Percentiles rank a stretch among this genome's conserved stretches.
These are phyloP conservation scores for Calonectria naviculata DNA, from an alignment of 2,329 filamentous ascomycete genomes.

Conservation along the genomic window DNA sequence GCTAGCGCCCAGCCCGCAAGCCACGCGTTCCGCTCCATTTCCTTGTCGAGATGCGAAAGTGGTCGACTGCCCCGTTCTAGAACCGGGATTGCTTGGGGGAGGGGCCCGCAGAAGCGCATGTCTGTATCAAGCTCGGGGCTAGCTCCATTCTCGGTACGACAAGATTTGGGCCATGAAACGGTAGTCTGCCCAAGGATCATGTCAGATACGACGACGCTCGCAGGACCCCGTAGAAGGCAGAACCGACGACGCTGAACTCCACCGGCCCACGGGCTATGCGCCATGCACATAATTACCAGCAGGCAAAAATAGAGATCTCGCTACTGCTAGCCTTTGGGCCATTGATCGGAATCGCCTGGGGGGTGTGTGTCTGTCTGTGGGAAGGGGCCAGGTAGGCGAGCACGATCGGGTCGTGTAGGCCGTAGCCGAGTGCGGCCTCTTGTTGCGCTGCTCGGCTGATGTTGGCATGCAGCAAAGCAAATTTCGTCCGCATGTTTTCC, in stretches of 20 bases:
- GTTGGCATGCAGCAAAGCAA: background rate
- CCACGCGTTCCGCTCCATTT: constrained; percentile 18
- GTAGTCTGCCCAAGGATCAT: background rate
- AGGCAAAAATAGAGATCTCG: constrained; percentile 2
- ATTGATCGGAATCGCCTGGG: background rate
- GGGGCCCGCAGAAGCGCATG: no score
- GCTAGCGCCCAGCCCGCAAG: background rate
- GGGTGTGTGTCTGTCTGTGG: no score
- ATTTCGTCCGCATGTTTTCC: background rate
- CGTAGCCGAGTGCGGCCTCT: background rate
- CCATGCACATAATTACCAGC: background rate
- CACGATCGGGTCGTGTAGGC: background rate
- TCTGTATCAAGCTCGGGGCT: background rate
- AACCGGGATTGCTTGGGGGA: background rate
- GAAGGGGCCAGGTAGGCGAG: background rate
- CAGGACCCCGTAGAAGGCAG: background rate
- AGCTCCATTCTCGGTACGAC: background rate
- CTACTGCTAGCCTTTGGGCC: background rate
- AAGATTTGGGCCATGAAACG: constrained; percentile 3
- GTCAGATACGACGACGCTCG: background rate
- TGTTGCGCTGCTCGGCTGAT: background rate
- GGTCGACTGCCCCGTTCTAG: background rate
- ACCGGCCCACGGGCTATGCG: background rate
- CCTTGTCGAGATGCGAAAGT: constrained; percentile 25
- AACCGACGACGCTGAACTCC: background rate